Conservation (phyloP, 2,329 filamentous ascomycete species). For the Colletotrichum orbiculare region DNA sequence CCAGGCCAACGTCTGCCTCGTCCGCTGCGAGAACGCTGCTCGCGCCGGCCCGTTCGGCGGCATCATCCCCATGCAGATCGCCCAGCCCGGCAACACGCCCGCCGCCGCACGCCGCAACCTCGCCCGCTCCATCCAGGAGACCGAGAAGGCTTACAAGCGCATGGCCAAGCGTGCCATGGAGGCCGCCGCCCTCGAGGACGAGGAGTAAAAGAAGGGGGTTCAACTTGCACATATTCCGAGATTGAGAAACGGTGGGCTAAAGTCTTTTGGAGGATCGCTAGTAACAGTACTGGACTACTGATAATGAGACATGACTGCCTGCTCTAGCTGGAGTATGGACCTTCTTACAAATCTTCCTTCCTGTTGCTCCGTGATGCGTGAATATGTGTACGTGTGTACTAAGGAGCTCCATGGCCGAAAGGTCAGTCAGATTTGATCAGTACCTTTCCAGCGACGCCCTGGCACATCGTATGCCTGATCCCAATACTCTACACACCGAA, state of each 20-base stretch:
- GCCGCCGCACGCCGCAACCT: conserved; percentile 35
- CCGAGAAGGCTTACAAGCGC: conserved; percentile 36
- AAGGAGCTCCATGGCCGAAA: too few species aligned
- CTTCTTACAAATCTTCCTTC: conserved; percentile 7
- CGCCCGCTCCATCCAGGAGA: conserved; percentile 29
- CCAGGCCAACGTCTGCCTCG: conserved; percentile 66
- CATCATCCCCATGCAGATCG: conserved; percentile 44
- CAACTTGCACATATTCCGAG: conserved; percentile 29
- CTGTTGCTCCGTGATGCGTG: too few species aligned
- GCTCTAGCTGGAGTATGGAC: conserved; percentile 35
- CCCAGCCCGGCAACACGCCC: conserved; percentile 26
- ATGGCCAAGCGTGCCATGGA: conserved; percentile 39
- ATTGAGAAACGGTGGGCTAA: conserved; percentile 23
- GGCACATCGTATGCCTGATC: too few species aligned
- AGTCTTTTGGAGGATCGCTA: conserved; percentile 25
- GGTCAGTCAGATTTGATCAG: too few species aligned
- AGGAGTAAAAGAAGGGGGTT: conserved; percentile 29
- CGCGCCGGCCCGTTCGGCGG: conserved; percentile 67
- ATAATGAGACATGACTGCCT: conserved; percentile 36
- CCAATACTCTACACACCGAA: too few species aligned
- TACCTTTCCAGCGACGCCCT: too few species aligned
- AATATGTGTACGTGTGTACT: too few species aligned
- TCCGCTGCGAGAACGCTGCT: conserved; percentile 67
- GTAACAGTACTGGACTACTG: conserved; percentile 35
- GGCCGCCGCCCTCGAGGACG: conserved; percentile 12